Percentiles rank a stretch among this genome's conserved stretches.
These are phyloP conservation scores for Canariomyces notabilis DNA, from an alignment of 2,329 filamentous ascomycete species.

Conservation along the genomic window DNA sequence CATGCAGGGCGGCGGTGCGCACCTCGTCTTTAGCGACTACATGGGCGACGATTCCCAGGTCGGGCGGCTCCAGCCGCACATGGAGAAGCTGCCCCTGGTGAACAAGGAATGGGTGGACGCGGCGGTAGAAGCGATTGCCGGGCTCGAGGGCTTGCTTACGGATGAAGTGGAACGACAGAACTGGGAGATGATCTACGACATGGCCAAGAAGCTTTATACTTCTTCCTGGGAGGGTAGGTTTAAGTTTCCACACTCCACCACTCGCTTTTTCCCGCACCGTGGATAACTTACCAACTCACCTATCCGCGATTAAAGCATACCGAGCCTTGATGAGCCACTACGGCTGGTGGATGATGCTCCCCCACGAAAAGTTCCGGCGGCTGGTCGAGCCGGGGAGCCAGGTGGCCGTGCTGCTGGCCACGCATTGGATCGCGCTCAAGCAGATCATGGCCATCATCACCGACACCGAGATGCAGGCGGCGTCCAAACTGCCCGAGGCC, in stretches of 20 bases:
- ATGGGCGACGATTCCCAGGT: constrained; percentile 39
- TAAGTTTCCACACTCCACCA: no score
- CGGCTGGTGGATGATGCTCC: constrained; percentile 54
- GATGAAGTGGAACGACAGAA: constrained; percentile 42
- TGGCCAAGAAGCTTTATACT: constrained; percentile 47
- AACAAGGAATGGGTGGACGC: constrained; percentile 40
- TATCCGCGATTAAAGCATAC: constrained; percentile 37
- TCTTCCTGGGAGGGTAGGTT: constrained; percentile 48
- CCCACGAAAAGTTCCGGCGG: constrained; percentile 46
- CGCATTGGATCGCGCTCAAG: constrained; percentile 52
- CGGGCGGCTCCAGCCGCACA: constrained; percentile 39
- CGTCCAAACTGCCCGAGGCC: constrained; percentile 20
- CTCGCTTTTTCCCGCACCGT: background rate
- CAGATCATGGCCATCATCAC: constrained; percentile 50
- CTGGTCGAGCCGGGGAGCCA: constrained; percentile 45
- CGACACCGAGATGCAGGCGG: constrained; percentile 33
- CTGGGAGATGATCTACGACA: constrained; percentile 39
- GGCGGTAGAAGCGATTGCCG: constrained; percentile 41
- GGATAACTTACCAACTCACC: background rate
- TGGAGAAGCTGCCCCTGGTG: constrained; percentile 43
- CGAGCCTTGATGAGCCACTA: constrained; percentile 46
- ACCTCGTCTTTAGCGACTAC: constrained; percentile 44
- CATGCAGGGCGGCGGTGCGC: constrained; percentile 41
- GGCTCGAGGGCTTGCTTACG: constrained; percentile 35
- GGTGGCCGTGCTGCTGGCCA: constrained; percentile 42